These are phyloP conservation scores for Polytrichum formosum DNA, from an alignment of 225 moss, liverwort and hornwort genomes.

Conservation along the genomic window DNA sequence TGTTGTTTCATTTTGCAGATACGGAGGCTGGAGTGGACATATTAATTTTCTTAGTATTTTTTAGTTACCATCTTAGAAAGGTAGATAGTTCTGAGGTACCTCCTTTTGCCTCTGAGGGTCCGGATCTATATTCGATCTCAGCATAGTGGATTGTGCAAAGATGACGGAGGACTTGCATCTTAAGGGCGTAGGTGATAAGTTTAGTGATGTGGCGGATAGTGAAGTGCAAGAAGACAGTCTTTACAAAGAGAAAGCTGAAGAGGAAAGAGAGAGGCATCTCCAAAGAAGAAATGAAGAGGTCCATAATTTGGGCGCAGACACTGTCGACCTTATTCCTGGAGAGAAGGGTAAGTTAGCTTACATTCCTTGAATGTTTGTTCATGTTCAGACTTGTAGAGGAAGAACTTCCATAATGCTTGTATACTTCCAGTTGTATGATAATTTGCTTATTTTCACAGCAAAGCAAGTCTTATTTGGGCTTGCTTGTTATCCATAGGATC, in stretches of 20 bases:
- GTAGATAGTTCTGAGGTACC: too few species aligned
- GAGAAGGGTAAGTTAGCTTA: slow-evolving; percentile 13
- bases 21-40: too few species aligned
- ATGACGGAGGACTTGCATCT: slow-evolving; percentile 1
- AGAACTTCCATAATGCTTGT: neutral
- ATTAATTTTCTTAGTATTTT: too few species aligned
- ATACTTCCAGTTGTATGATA: neutral
- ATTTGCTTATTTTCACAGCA: neutral
- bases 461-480: neutral
- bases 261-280: slow-evolving; percentile 19
- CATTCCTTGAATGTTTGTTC: neutral
- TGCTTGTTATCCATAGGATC: neutral
- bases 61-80: too few species aligned
- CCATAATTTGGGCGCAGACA: neutral
- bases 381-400: neutral
- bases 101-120: too few species aligned
- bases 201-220: slow-evolving; percentile 4
- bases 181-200: neutral
- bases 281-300: slow-evolving; percentile 21
- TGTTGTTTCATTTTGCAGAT: too few species aligned
- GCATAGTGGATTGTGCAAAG: neutral
- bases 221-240: neutral
- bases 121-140: too few species aligned
- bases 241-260: slow-evolving; percentile 8
- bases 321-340: neutral